These are phyloP conservation scores for Aspergillus olivimuriae DNA, from an alignment of 495 filamentous ascomycete genomes.

Conservation along the genomic window DNA sequence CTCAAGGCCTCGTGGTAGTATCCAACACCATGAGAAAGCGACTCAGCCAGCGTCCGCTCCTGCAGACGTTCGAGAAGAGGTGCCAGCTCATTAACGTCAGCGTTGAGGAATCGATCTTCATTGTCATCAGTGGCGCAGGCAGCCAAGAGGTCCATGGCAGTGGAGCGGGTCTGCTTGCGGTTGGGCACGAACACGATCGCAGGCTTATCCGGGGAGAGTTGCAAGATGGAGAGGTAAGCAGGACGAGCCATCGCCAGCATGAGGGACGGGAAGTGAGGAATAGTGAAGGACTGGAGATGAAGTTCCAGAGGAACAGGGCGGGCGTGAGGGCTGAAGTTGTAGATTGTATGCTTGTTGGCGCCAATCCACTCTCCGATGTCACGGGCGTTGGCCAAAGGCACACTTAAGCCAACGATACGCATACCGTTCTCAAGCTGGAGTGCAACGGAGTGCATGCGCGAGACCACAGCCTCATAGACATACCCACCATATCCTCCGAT, in stretches of 20 bases:
- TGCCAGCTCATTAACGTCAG: conserved; percentile 70
- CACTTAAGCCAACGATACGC: conserved; percentile 86
- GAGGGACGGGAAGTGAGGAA: conserved; percentile 93
- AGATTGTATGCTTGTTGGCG: conserved; percentile 96
- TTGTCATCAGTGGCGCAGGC: conserved; percentile 83
- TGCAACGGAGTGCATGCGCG: conserved; percentile 94
- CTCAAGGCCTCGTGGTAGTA: conserved; percentile 95
- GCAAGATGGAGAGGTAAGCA: conserved; percentile 76
- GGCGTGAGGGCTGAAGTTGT: conserved; percentile 93
- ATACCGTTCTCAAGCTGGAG: conserved; percentile 78
- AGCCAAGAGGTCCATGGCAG: conserved; percentile 80
- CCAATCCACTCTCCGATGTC: conserved; percentile 99
- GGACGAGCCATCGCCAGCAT: conserved; percentile 99
- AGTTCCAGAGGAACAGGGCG: conserved; percentile 85
- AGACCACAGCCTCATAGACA: conserved; percentile 91
- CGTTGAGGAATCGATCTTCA: conserved; percentile 88
- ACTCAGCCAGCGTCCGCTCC: conserved; percentile 81
- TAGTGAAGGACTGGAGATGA: conserved; percentile 90
- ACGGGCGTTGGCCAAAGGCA: conserved; percentile 83
- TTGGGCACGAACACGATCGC: conserved; percentile 87
- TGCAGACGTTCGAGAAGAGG: conserved; percentile 75
- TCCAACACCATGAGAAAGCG: conserved; percentile 90
- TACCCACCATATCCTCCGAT: conserved; percentile 87
- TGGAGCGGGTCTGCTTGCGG: conserved; percentile 84
- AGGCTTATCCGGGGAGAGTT: conserved; percentile 81